These are phyloP conservation scores for Trypanosoma melophagium DNA, from an alignment of 208 protist species.

Conservation along the genomic window DNA sequence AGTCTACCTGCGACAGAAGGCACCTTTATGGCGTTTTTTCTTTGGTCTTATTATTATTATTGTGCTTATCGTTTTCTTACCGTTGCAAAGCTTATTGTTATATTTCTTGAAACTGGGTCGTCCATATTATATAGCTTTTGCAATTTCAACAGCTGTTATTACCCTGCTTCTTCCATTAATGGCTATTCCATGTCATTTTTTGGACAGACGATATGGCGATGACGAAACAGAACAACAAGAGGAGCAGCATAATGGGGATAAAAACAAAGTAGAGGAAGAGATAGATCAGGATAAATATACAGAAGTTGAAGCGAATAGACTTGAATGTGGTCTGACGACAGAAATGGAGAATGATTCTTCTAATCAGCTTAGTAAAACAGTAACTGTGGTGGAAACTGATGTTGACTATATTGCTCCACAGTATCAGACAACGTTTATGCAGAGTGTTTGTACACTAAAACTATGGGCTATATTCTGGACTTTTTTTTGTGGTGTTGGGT, in stretches of 20 bases:
- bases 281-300: neutral
- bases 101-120: constrained; percentile 38
- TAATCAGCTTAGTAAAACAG: neutral
- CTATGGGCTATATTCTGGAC: constrained; percentile 22
- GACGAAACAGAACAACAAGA: neutral
- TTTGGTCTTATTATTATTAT: constrained; percentile 60
- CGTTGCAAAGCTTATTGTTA: constrained; percentile 49
- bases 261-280: neutral
- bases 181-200: constrained; percentile 48
- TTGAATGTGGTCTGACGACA: neutral
- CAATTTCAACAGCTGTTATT: constrained; percentile 35
- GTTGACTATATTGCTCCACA: constrained; percentile 32
- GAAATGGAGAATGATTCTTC: neutral
- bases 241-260: neutral
- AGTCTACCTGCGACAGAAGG: constrained; percentile 68
- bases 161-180: constrained; percentile 42
- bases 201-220: constrained; percentile 30
- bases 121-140: constrained; percentile 38
- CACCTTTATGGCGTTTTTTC: constrained; percentile 59
- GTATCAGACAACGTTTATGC: constrained; percentile 23
- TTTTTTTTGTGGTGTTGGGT: constrained; percentile 23
- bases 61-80: constrained; percentile 65
- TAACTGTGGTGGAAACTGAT: constrained; percentile 9
- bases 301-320: neutral
- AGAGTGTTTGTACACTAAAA: constrained; percentile 14